Percentiles rank a stretch among this genome's conserved stretches.
These are phyloP conservation scores for Agrocybe chaxingu DNA, from an alignment of 768 basidiomycete species.

Conservation along the genomic window DNA sequence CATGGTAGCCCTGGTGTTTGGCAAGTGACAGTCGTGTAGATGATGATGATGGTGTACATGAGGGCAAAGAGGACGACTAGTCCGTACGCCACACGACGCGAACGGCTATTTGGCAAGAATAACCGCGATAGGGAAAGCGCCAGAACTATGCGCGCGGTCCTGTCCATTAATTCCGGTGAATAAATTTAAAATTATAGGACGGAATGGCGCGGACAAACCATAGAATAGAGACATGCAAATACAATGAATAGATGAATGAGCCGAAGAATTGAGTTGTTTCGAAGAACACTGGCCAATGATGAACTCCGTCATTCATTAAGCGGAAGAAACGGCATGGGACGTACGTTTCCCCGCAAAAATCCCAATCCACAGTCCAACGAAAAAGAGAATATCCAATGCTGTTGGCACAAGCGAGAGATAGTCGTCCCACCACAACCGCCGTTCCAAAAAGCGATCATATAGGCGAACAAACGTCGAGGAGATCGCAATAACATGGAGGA, in stretches of 20 bases:
- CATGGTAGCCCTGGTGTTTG: neutral
- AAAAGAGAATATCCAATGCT: neutral
- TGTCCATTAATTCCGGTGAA: neutral
- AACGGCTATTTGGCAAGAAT: neutral
- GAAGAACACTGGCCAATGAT: neutral
- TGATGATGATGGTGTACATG: neutral
- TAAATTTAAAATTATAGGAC: too few species aligned
- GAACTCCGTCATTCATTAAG: neutral
- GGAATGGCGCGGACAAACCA: neutral
- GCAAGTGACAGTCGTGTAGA: neutral
- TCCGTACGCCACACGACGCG: neutral
- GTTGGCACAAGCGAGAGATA: neutral
- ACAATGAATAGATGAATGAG: neutral
- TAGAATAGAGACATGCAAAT: neutral
- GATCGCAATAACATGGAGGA: neutral
- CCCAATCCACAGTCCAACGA: neutral
- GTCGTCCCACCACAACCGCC: constrained; percentile 4
- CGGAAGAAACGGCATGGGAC: neutral
- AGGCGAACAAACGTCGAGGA: neutral
- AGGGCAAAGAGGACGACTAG: neutral
- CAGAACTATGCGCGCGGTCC: neutral
- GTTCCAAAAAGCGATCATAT: neutral
- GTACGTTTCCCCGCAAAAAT: neutral
- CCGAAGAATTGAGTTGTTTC: neutral
- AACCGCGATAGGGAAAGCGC: neutral